Base-by-base conservation (phyloP, 176 grass and related monocot species). In the Melocanna baccifera region DNA sequence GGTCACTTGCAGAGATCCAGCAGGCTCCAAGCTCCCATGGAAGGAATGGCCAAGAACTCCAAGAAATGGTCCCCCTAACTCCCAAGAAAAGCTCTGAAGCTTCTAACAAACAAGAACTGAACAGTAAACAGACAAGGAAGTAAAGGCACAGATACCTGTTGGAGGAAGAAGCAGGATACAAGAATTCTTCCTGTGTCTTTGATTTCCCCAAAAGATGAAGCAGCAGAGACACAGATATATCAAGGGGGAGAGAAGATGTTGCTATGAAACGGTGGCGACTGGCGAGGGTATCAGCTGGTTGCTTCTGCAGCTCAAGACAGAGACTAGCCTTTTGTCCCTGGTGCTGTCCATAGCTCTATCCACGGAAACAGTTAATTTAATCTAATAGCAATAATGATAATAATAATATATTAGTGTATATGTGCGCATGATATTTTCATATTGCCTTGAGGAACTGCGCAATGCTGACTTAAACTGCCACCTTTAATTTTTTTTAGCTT, bases 1-100 rank as follows among this genome's bases (percentile, higher is more conserved):
- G 32, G 75, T 91, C 81, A 70, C 62, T 87, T 12, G 85, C 52
- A 83, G 85, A 80, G 85, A 87, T 91, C 75, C 89, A 87, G 80
- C 89, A 75, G 56, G 12, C 36, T 75, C 84, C 39, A 62, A 67
- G 30, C 68, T 79, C 61, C 81, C 89, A 87, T 90, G 75, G 73
- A 83, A 86, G 50, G 73, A 55, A 36, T 47, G 78, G 15, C 2
- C 50, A 16, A 55, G 50, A 79, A n/a, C 40, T 67, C 74, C 80
- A 57, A 52, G 34, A 80, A 86, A 76, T 12, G 41, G 78, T 20
- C 43, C 72, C 34, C 52, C 68, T 13, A 66, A 47, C 37, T 41
- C 42, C 83, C 25, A 52, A 25, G 41, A 30, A 48, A 86, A 80
- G 32, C 77, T 66, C 58, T 42, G 11, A 82, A 45, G 50, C 46